Evolutionary conservation across 768 basidiomycete species (phyloP).

Genomic region (Trametes maxima): DNA sequence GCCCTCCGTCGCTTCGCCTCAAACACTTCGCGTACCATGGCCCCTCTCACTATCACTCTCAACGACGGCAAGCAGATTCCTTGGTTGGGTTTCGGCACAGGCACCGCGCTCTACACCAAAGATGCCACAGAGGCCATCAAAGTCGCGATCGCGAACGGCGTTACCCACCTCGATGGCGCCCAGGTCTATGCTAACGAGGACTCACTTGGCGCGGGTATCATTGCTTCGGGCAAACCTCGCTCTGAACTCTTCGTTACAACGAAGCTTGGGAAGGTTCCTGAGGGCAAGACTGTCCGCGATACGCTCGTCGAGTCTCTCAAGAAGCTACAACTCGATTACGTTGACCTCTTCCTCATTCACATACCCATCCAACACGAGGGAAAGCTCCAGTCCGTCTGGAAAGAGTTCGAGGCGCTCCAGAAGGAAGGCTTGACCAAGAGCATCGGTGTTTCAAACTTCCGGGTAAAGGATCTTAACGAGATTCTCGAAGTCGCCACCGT

Average conservation of each 20-base stretch:
- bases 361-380: constrained; percentile 29
- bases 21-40: constrained; percentile 23
- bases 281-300: constrained; percentile 39
- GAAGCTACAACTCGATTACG: constrained; percentile 42
- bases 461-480: constrained; percentile 43
- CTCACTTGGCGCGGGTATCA: constrained; percentile 39
- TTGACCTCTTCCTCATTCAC: constrained; percentile 52
- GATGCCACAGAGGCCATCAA: constrained; percentile 33
- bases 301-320: constrained; percentile 43
- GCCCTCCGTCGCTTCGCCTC: constrained; percentile 18
- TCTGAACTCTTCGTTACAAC: constrained; percentile 47
- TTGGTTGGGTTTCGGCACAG: constrained; percentile 42
- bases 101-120: constrained; percentile 36
- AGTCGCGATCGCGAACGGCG: constrained; percentile 38
- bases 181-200: constrained; percentile 44
- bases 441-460: constrained; percentile 62
- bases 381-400: constrained; percentile 43
- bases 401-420: constrained; percentile 44
- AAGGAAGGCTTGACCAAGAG: constrained; percentile 41
- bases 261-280: constrained; percentile 37
- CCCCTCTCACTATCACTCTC: constrained; percentile 33
- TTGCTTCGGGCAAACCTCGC: constrained; percentile 38
- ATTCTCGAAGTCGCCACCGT: constrained; percentile 48
- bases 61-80: constrained; percentile 43
- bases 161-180: constrained; percentile 44